Evolutionary conservation across 441 rosid species (phyloP), one percentile per base, ranked within the genome.

Genomic region (Erodium trifolium): DNA sequence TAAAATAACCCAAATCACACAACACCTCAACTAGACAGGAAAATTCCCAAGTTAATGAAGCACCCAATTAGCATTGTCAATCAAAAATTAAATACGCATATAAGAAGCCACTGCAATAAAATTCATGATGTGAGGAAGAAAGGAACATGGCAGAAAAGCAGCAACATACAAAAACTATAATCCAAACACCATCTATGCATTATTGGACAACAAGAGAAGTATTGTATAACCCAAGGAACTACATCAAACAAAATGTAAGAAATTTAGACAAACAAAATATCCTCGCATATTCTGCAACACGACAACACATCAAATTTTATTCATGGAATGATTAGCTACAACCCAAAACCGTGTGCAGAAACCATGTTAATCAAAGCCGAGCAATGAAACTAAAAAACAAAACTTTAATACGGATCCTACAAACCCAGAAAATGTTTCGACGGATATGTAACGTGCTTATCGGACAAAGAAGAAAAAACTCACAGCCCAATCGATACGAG

Each of bases 261-360:
- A n/a, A 49, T 49, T 13, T 49, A n/a, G 57, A 49, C 57, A 13
- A 14, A 49, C 17, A 49, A 49, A 49, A 49, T 49, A 49, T 49
- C n/a, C 57, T 49, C 5, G 57, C 57, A 49, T 49, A 49, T n/a
- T 49, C 57, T 49, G n/a, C 57, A 49, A 49, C 17, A 49, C 7
- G 17, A 49, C 57, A 49, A 49, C 3, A 49, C 57, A 49, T 49
- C 57, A 9, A 49, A 49, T 49, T 49, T 49, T 12, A 12, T 47
- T 47, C 14, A 47, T n/a, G 3, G 10, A 47, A 47, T 47, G 53
- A 49, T 49, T n/a, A 12, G 57, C 57, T 49, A 49, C 57, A 49
- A n/a, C 57, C 57, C 57, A 49, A 49, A 49, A 49, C 57, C 57
- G 57, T 13, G n/a, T 49, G 57, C 57, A 49, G 57, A 49, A 13